Base-by-base conservation (phyloP, 2,329 filamentous ascomycete species). In the Fusarium phyllophilum region DNA sequence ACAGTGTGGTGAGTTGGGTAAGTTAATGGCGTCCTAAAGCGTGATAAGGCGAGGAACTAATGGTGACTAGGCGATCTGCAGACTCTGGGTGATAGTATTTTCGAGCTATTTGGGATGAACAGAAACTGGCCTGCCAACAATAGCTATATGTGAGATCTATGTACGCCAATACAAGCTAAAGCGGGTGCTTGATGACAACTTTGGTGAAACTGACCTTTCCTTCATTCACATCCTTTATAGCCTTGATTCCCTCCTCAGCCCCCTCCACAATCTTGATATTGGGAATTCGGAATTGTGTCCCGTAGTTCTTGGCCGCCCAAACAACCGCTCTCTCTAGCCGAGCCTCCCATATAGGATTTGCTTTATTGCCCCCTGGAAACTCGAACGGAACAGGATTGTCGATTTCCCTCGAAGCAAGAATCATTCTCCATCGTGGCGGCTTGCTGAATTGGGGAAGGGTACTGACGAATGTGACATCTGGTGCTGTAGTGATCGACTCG, bases 1-100 rank as follows among this genome's bases (percentile, higher is more conserved):
- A 1, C 11, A 55, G 7, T 31, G 26, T 18, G 36, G 6, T 14
- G 20, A 8, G 2, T 5, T 5, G 4, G 14, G 52, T 55, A 24
- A 20, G 51, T 31, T 15, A 2, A 31, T 12, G 2, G 1, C 7
- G 2, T n/a, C 26, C 14, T 3, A 22, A 8, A n/a, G 4, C 11
- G 3, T 18, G 22, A n/a, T n/a, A 18, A 6, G 12, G 14, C 22
- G 20, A 15, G 4, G 14, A 11, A 49, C 15, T 49, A 18, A 13
- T 1, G 29, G 11, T 18, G 2, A 31, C 3, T 18, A 55, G 51
- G 14, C 7, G 51, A 31, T 10, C 11, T 55, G 6, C 36, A 55
- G 12, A 41, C 52, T 31, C 14, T 41, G 4, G 36, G 13, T 13
- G 36, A 38, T 1, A 54, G n/a, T n/a, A 38, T 54, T 1, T 54